Percentiles rank a stretch among this genome's conserved stretches.
These are phyloP conservation scores for Tilletia caries DNA, from an alignment of 1,284 basidiomycete genomes.

Conservation along the genomic window DNA sequence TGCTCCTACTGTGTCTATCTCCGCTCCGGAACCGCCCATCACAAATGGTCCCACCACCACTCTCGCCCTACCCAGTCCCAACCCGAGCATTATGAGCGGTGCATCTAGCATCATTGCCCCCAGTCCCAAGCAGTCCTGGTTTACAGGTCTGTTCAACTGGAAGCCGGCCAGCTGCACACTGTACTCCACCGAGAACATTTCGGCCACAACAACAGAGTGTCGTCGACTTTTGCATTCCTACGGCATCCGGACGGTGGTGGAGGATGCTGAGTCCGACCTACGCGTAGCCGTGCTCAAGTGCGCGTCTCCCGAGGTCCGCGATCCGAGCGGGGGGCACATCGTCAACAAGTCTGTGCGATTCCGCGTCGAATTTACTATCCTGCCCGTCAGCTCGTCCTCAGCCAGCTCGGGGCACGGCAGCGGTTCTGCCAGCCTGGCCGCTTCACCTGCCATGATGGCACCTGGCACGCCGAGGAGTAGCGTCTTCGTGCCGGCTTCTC, in stretches of 20 bases:
- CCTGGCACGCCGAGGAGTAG: conserved; percentile 7
- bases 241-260: conserved; percentile 67
- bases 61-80: conserved; percentile 21
- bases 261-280: conserved; percentile 56
- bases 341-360: conserved; percentile 46
- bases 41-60: conserved; percentile 14
- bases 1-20: conserved; percentile 1
- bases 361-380: conserved; percentile 47
- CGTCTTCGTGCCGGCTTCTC: conserved; percentile 1
- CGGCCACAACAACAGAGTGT: conserved; percentile 65
- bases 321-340: conserved; percentile 26
- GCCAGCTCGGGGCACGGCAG: neutral
- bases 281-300: conserved; percentile 34
- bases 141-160: conserved; percentile 82
- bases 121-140: conserved; percentile 70
- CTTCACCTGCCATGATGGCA: conserved; percentile 20
- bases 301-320: conserved; percentile 35
- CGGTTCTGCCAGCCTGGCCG: neutral
- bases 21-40: neutral
- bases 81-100: conserved; percentile 23
- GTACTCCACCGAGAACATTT: conserved; percentile 58
- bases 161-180: conserved; percentile 65
- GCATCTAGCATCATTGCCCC: neutral
- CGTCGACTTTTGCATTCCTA: conserved; percentile 66
- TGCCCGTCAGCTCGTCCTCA: conserved; percentile 34